Evolutionary conservation across 768 basidiomycete genomes (phyloP).

Genomic region (Tubosaeta brunneosetosa): DNA sequence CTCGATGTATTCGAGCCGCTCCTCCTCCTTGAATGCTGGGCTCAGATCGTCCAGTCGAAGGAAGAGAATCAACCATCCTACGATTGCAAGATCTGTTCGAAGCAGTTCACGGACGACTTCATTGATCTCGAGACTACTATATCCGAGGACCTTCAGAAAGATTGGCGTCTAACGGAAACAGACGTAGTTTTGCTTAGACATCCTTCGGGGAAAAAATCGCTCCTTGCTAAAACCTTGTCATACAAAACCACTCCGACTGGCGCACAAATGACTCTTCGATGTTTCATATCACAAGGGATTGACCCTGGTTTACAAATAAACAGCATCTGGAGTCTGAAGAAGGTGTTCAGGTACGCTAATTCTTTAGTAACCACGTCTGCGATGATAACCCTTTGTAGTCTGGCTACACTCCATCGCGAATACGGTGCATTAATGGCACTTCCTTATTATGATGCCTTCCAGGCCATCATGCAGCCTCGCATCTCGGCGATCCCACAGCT

Average conservation of each 20-base stretch:
- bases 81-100: slow-evolving; percentile 60
- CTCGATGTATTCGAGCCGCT: slow-evolving; percentile 77
- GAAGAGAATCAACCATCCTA: slow-evolving; percentile 54
- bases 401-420: slow-evolving; percentile 90
- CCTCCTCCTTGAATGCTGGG: slow-evolving; percentile 86
- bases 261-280: slow-evolving; percentile 58
- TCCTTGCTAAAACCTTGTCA: slow-evolving; percentile 69
- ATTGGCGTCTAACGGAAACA: slow-evolving; percentile 74
- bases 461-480: slow-evolving; percentile 66
- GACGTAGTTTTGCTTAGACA: slow-evolving; percentile 81
- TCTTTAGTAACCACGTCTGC: not conserved
- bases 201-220: slow-evolving; percentile 44
- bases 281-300: slow-evolving; percentile 35
- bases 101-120: slow-evolving; percentile 76
- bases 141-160: slow-evolving; percentile 52
- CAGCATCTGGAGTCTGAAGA: slow-evolving; percentile 69
- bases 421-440: slow-evolving; percentile 82
- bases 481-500: slow-evolving; percentile 45
- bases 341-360: slow-evolving; percentile 67
- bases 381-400: slow-evolving; percentile 40
- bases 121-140: slow-evolving; percentile 72
- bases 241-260: slow-evolving; percentile 41
- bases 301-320: slow-evolving; percentile 63
- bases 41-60: slow-evolving; percentile 75
- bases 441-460: slow-evolving; percentile 74